Evolutionary conservation across 805 yeast species (phyloP), one percentile per base, ranked within the genome.

Genomic region (Jamesozyma hellenica): DNA sequence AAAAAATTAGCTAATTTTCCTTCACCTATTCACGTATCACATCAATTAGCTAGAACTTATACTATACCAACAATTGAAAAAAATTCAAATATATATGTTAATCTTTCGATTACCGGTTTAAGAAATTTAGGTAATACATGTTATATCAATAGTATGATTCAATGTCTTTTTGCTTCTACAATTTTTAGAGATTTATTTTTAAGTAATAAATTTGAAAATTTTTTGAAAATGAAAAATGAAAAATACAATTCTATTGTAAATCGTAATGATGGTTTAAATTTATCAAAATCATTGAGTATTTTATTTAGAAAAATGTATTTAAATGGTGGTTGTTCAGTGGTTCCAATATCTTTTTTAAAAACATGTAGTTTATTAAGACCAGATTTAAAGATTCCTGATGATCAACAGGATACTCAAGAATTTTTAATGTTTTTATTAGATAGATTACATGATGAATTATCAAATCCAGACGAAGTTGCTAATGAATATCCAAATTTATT

Each of bases 361-460:
- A 57, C 65, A 1, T 63, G 79, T 37, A 59, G 73, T 17, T 44
- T 61, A 6, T 52, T 80, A 17, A 75, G 80, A 46, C 87, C 87
- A 0, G 84, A 79, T 49, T 68, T 81, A 40, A 64, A 66, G 46
- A 79, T 82, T 11, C 90, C 90, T 0, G 59, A 70, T 47, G 85
- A 80, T 50, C 94, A 83, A 51, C 92, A 83, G 52, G 94, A 83
- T 56, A 79, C 88, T 1, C 86, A 82, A 40, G 92, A 83, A 49
- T 81, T 81, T 51, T 58, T 83, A 33, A 67, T 81, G 55, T 74
- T 82, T 43, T 47, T 82, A 10, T 60, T 82, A 46, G 88, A 79
- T 51, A 68, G 76, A 45, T 55, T 83, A 11, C 90, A 83, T 54
- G 77, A 77, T 36, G 94, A 83, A 51, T 55, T 82, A 40, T 52